Percentiles rank a stretch among this genome's conserved stretches.
Conservation (phyloP, 345 rosid species). For the Aquilaria sinensis region DNA sequence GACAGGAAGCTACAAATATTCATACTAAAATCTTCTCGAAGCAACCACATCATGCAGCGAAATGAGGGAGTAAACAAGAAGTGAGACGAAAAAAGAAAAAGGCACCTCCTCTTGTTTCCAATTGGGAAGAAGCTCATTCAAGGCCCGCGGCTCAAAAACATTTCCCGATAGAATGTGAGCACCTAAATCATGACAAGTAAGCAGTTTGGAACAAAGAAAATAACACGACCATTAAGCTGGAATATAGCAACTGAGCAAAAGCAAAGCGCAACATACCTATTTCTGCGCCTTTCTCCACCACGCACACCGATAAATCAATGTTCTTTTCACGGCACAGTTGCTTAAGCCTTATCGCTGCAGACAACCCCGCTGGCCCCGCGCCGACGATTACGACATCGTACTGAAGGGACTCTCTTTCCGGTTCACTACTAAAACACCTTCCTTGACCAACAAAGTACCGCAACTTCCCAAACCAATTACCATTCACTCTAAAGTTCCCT, state of each 20-base stretch:
- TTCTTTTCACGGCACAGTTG: constrained; percentile 70
- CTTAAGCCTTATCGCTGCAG: constrained; percentile 78
- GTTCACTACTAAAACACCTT: constrained; percentile 44
- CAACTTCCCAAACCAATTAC: constrained; percentile 9
- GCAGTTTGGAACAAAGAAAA: neutral
- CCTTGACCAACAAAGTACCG: constrained; percentile 11
- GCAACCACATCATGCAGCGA: neutral
- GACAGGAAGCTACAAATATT: too few relatives aligned
- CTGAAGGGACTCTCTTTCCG: constrained; percentile 60
- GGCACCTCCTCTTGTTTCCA: constrained; percentile 87
- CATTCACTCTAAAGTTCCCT: constrained; percentile 5
- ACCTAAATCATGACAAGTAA: constrained; percentile 30
- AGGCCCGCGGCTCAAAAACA: constrained; percentile 84
- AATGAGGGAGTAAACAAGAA: constrained; percentile 2
- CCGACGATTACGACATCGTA: constrained; percentile 92
- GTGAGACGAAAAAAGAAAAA: constrained; percentile 4
- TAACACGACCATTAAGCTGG: neutral
- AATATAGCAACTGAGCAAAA: neutral
- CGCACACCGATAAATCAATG: constrained; percentile 79
- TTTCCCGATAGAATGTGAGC: constrained; percentile 87
- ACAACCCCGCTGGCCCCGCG: constrained; percentile 98
- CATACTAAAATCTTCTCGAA: neutral
- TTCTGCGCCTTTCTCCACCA: constrained; percentile 96
- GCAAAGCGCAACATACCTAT: constrained; percentile 39
- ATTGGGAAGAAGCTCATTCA: constrained; percentile 83